Base-by-base conservation (phyloP, 768 basidiomycete genomes). In the Tylopilus intermedius region DNA sequence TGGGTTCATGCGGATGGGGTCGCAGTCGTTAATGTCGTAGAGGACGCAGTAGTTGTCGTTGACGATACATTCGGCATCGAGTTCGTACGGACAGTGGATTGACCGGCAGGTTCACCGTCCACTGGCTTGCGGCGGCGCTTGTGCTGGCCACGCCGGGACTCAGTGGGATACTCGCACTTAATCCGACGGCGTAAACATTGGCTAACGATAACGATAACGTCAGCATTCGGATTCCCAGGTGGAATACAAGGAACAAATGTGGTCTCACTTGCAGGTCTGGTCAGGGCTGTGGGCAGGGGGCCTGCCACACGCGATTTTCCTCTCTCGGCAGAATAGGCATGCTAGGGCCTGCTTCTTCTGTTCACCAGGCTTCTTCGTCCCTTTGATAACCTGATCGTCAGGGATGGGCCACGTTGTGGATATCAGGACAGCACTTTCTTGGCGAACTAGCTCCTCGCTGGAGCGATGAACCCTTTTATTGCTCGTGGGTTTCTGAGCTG, bases 261-360 rank as follows among this genome's bases (percentile, higher is more conserved):
- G 63, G n/a, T 50, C 77, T 62, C 48, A 78, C 77, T 78, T 77
- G 77, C 77, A 78, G 8, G 74, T 69, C 50, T 63, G 66, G 48
- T 74, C 72, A 50, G 63, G 58, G 55, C 55, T 67, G 18, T 69
- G 69, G 26, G 71, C 68, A 50, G 68, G 57, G 14, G 76, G 75
- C 14, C 74, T 65, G 29, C 77, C 77, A 57, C 77, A 78, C 22
- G 75, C 75, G 59, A 78, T 78, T 65, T 78, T 78, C 55, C 77
- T 66, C 65, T 76, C 75, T 53, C 77, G 67, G 56, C 77, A 78
- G 65, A 78, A 78, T 47, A 73, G 62, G 53, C 76, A 78, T 51
- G 74, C 74, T 50, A 78, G 67, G 50, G 72, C 72, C 50, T 77
- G 75, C 64, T 76, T 76, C 65, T 74, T 72, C 64, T 74, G 69